Conservation (phyloP, 2,329 filamentous ascomycete genomes). For the Aureobasidium sp. region DNA sequence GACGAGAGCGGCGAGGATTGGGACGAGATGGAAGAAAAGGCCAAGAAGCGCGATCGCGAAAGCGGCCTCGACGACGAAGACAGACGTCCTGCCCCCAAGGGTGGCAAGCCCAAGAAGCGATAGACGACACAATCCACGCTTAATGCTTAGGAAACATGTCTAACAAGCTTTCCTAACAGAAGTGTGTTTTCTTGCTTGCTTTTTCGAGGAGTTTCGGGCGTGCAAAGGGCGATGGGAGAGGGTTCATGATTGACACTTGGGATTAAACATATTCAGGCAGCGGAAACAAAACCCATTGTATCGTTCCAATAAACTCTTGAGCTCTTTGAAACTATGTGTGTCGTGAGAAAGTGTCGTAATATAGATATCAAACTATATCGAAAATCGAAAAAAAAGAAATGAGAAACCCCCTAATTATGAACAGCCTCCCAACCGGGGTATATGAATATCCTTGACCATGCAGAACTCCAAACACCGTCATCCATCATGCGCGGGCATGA, state of each 20-base stretch:
- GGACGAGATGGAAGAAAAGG: slow-evolving; percentile 91
- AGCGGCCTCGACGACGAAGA: slow-evolving; percentile 47
- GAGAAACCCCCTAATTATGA: background rate
- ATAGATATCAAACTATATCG: background rate
- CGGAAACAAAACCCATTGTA: background rate
- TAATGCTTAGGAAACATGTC: background rate
- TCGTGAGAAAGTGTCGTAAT: background rate
- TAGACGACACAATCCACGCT: slow-evolving; percentile 10
- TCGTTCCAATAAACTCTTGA: background rate
- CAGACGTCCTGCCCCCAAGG: slow-evolving; percentile 22
- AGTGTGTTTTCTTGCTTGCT: background rate
- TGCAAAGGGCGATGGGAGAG: slow-evolving; percentile 1
- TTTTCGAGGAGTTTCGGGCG: slow-evolving; percentile 8
- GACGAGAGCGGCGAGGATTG: slow-evolving; percentile 74
- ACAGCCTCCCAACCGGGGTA: background rate
- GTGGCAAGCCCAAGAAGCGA: slow-evolving; percentile 62
- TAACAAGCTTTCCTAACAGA: background rate
- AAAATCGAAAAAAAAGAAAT: background rate
- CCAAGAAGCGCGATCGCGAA: slow-evolving; percentile 54
- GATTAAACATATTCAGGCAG: background rate
- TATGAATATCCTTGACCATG: background rate
- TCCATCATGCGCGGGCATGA: background rate
- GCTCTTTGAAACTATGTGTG: background rate
- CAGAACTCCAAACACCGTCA: background rate
- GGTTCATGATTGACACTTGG: background rate